Conservation (phyloP, 352 stramenopile genomes). For the Plasmopara muralis region DNA sequence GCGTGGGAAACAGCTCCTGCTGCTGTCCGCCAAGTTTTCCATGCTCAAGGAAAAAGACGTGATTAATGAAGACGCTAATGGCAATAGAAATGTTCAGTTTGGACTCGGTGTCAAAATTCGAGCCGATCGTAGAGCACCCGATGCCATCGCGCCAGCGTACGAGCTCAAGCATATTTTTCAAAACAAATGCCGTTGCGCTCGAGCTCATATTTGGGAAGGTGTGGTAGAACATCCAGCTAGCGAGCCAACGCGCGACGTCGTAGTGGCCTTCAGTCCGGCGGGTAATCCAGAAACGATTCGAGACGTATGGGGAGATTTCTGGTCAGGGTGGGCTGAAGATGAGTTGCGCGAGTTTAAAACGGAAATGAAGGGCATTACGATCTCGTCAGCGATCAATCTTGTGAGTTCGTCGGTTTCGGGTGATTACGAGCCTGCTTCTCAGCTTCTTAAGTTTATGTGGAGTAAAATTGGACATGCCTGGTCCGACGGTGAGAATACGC, state of each 20-base stretch:
- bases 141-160: slow-evolving; percentile 53
- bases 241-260: slow-evolving; percentile 44
- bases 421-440: slow-evolving; percentile 67
- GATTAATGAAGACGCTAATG: slow-evolving; percentile 79
- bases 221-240: slow-evolving; percentile 33
- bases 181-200: slow-evolving; percentile 74
- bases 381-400: slow-evolving; percentile 67
- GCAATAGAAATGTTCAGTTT: slow-evolving; percentile 85
- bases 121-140: slow-evolving; percentile 42
- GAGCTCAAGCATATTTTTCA: slow-evolving; percentile 84
- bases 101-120: slow-evolving; percentile 70
- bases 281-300: slow-evolving; percentile 77
- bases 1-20: slow-evolving; percentile 68
- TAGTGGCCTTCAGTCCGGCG: slow-evolving; percentile 76
- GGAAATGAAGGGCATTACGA: slow-evolving; percentile 68
- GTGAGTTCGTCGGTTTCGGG: slow-evolving; percentile 75
- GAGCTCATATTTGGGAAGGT: slow-evolving; percentile 74
- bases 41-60: slow-evolving; percentile 84
- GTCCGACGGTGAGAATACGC: slow-evolving; percentile 79
- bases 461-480: slow-evolving; percentile 77
- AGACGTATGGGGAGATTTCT: slow-evolving; percentile 81
- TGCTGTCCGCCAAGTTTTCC: slow-evolving; percentile 82
- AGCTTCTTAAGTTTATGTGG: slow-evolving; percentile 75
- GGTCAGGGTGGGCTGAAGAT: slow-evolving; percentile 79
- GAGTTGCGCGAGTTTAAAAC: slow-evolving; percentile 76